Conservation (phyloP, 2,329 filamentous ascomycete genomes). For the Alternaria viburni region DNA sequence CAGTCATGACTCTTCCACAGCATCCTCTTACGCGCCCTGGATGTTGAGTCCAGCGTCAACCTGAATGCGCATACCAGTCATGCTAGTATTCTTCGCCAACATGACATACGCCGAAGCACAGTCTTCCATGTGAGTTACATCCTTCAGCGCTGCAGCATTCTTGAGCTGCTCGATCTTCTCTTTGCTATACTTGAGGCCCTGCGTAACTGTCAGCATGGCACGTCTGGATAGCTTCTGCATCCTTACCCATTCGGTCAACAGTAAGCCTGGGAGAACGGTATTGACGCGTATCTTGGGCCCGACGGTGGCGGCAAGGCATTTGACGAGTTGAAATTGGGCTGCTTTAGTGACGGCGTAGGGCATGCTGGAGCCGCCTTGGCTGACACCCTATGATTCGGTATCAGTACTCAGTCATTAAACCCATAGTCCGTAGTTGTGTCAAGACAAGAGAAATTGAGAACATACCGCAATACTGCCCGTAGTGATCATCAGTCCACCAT, state of each 20-base stretch:
- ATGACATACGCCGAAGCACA: conserved; percentile 63
- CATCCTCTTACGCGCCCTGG: conserved; percentile 32
- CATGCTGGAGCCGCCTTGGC: conserved; percentile 64
- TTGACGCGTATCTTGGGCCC: conserved; percentile 69
- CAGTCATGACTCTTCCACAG: no score
- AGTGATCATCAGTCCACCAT: conserved; percentile 69
- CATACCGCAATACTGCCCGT: conserved; percentile 67
- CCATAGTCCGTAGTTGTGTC: neutral
- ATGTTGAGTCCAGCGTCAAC: conserved; percentile 48
- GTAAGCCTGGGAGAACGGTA: conserved; percentile 68
- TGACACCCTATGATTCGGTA: conserved; percentile 49
- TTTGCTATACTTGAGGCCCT: conserved; percentile 63
- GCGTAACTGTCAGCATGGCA: neutral
- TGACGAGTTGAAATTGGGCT: conserved; percentile 71
- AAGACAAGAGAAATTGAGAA: conserved; percentile 2
- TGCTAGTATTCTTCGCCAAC: conserved; percentile 60
- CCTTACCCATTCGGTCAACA: conserved; percentile 62
- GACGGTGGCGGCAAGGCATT: conserved; percentile 67
- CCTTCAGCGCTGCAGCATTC: conserved; percentile 66
- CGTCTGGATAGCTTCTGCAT: neutral
- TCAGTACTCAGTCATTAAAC: neutral
- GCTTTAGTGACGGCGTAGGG: conserved; percentile 82
- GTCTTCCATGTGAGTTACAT: conserved; percentile 60
- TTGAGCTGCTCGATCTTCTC: conserved; percentile 63
- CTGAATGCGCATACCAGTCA: conserved; percentile 56